Base-by-base conservation (phyloP, 192 early-diverging fungal genomes). In the Podila verticillata region DNA sequence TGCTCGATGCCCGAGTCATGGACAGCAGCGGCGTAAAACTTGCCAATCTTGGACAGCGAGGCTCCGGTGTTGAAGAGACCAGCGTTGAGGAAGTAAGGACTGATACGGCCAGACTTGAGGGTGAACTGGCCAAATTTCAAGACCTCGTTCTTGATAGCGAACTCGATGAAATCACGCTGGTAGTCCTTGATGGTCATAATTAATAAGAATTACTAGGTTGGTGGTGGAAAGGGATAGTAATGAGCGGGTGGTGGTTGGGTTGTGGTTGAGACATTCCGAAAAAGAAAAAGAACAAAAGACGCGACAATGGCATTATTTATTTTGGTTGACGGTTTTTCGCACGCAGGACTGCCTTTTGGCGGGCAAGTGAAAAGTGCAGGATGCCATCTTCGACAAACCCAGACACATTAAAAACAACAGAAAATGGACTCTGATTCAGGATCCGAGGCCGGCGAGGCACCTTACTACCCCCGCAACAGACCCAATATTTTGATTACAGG, bases 21-120 rank as follows among this genome's bases (percentile, higher is more conserved):
- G 44, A 99, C 87, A 17, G 95, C 94, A 7, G 93, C 90, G 12
- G 98, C 96, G 70, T 98, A 99, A 86, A 92, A 97, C 49, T 87
- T 80, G 47, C 98, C 96, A 48, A 99, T 89, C 68, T 92, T 86
- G 44, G 91, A 82, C 51, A 99, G 84, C 10, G 95, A 87, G 39
- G 88, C 87, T 22, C 98, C 98, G 48, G 93, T 94, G 88, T 96
- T 93, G 86, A 99, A 99, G 74, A 94, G 87, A 75, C 98, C 98
- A 24, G 96, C 93, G 81, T 99, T 98, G 86, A 98, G 97, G 81
- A 99, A 99, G 90, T 98, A 99, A 13, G 98, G 98, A 49, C 94
- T 96, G n/a, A 88, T 85, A 61, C 98, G 92, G 44, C 98, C 98
- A 62, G 94, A 95, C 86, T 99, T 99, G 61, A 98, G 90, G 35